phyloP scores from a whole-genome alignment of 1,284 basidiomycete genomes.

The Ganoderma sp. region DNA sequence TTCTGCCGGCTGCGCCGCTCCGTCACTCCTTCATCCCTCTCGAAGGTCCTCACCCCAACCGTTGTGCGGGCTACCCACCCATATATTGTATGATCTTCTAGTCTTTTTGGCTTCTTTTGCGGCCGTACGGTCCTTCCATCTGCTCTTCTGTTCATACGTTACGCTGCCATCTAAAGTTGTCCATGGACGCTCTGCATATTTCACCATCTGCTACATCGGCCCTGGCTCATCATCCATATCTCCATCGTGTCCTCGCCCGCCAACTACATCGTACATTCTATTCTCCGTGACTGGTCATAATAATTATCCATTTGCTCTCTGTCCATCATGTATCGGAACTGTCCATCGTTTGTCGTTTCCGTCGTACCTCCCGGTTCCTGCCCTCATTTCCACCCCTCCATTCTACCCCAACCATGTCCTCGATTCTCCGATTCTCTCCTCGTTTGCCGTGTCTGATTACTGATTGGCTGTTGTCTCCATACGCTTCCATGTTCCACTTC shows the following conservation, averaged over 20 bases:
- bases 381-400: neutral
- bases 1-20: conserved; percentile 21
- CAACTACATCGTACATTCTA: conserved; percentile 24
- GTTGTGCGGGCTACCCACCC: conserved; percentile 18
- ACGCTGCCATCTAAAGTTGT: conserved; percentile 33
- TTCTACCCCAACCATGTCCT: neutral
- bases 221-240: neutral
- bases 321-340: conserved; percentile 31
- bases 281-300: conserved; percentile 15
- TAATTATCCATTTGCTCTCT: conserved; percentile 28
- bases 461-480: conserved; percentile 28
- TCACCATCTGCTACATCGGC: conserved; percentile 16
- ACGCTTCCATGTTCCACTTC: conserved; percentile 15
- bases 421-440: neutral
- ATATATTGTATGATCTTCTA: conserved; percentile 34
- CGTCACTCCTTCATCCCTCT: neutral
- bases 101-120: conserved; percentile 26
- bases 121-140: conserved; percentile 23
- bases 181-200: conserved; percentile 29
- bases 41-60: conserved; percentile 1
- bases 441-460: conserved; percentile 27
- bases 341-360: conserved; percentile 20
- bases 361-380: neutral
- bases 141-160: conserved; percentile 24
- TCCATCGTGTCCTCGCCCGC: neutral